Percentiles rank a stretch among this genome's conserved stretches.
These are phyloP conservation scores for Penicillium dipodomyicola DNA, from an alignment of 495 filamentous ascomycete genomes.

Conservation along the genomic window DNA sequence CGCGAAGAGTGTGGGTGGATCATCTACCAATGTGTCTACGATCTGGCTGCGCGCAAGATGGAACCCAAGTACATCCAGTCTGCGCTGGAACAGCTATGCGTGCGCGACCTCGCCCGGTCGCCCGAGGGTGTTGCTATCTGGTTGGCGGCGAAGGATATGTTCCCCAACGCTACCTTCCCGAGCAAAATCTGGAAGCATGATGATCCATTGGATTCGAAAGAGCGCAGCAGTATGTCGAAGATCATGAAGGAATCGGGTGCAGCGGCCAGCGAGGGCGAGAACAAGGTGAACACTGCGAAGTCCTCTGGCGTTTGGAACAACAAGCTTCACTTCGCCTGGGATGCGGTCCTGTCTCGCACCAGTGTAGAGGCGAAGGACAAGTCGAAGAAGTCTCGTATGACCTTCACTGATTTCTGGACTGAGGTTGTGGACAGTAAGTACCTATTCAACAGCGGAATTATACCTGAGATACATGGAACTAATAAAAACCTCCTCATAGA, in stretches of 20 bases:
- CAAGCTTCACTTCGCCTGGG: slow-evolving; percentile 86
- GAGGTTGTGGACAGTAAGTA: slow-evolving; percentile 79
- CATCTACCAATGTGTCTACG: slow-evolving; percentile 48
- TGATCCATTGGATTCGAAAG: slow-evolving; percentile 62
- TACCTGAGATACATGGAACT: slow-evolving; percentile 7
- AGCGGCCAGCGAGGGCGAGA: slow-evolving; percentile 47
- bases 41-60: slow-evolving; percentile 38
- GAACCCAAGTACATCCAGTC: slow-evolving; percentile 50
- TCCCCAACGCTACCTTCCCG: slow-evolving; percentile 63
- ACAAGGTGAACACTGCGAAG: slow-evolving; percentile 43
- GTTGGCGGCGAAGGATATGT: slow-evolving; percentile 63
- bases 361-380: slow-evolving; percentile 28
- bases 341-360: slow-evolving; percentile 59
- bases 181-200: slow-evolving; percentile 68
- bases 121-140: slow-evolving; percentile 89
- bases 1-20: slow-evolving; percentile 82
- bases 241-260: slow-evolving; percentile 74
- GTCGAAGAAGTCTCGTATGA: slow-evolving; percentile 42
- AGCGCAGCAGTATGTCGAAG: slow-evolving; percentile 62
- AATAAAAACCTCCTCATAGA: slow-evolving; percentile 46
- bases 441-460: not conserved
- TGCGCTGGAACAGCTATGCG: slow-evolving; percentile 59
- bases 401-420: slow-evolving; percentile 81
- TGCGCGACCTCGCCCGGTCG: slow-evolving; percentile 65
- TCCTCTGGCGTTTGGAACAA: slow-evolving; percentile 73